Percentiles rank a stretch among this genome's conserved stretches.
These are phyloP conservation scores for Clarireedia hainanense DNA, from an alignment of 2,329 filamentous ascomycete species.

Conservation along the genomic window DNA sequence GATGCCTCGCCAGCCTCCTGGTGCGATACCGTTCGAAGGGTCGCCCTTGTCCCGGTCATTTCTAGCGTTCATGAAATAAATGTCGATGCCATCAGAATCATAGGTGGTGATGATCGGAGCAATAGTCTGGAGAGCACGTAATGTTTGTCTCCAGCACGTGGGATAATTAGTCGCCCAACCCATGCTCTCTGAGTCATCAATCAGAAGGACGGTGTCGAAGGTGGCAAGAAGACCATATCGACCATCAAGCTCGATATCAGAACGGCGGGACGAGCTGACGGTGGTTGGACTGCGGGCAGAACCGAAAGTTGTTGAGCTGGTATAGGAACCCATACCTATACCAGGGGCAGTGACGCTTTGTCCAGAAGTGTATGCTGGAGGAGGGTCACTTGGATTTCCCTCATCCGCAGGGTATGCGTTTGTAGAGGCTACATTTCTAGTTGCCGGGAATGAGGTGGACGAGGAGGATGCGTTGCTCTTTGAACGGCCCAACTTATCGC, in stretches of 20 bases:
- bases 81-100: slow-evolving; percentile 79
- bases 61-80: slow-evolving; percentile 79
- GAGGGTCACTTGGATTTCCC: not conserved
- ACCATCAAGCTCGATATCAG: slow-evolving; percentile 20
- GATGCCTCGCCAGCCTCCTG: slow-evolving; percentile 58
- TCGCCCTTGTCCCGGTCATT: slow-evolving; percentile 32
- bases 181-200: slow-evolving; percentile 93
- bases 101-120: slow-evolving; percentile 73
- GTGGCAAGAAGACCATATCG: slow-evolving; percentile 64
- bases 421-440: not conserved
- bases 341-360: not conserved
- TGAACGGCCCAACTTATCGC: not conserved
- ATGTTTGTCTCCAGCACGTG: slow-evolving; percentile 68
- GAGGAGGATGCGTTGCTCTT: not conserved
- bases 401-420: not conserved
- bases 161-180: slow-evolving; percentile 25
- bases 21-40: slow-evolving; percentile 30
- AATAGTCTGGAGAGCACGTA: slow-evolving; percentile 61
- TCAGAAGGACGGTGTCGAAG: slow-evolving; percentile 85
- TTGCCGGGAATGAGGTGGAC: not conserved
- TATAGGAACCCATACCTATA: too few species aligned
- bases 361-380: not conserved
- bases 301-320: too few species aligned
- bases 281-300: not conserved
- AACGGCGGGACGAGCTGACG: not conserved